Base-by-base conservation (phyloP, 441 rosid genomes). In the Bocquillonia castaneifolia region DNA sequence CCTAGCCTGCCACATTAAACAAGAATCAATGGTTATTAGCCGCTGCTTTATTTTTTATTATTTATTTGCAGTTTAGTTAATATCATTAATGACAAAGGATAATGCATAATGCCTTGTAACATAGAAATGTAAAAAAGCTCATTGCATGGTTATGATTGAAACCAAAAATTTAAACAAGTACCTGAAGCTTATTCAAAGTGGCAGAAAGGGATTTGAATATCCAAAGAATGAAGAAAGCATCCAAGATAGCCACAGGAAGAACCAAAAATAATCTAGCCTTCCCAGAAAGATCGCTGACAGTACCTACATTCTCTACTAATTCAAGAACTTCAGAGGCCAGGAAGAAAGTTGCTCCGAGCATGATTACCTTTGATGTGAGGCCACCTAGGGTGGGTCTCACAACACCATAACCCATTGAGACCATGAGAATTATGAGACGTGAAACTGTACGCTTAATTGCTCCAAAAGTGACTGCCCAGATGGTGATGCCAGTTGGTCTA, bases 301-400 rank as follows among this genome's bases (percentile, higher is more conserved):
- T 85, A 67, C 99, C 98, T 1, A 80, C 98, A 74, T 94, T 91
- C 73, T 92, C 98, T 26, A 94, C 85, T 74, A 92, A 52, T 68
- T 94, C 99, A 73, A 94, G 97, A 74, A 86, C 83, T 81, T 92
- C 94, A 40, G 98, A 92, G n/a, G 98, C 97, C 74, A 78, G 55
- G 70, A 92, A 92, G 81, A 92, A 94, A 22, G 97, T 92, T 52
- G 71, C 79, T 20, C 98, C 97, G 63, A 94, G 96, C 97, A 94
- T 79, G 56, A 87, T 60, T 68, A 94, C 94, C 84, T 94, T 94
- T 22, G 93, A 87, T 12, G 98, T 86, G 60, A 94, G 81, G 10
- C 99, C 99, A 32, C 99, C 98, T 9, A 92, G 78, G 48, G 98
- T 88, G 68, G 99, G 97, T 67, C 99, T 88, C 75, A 90, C 97